Percentiles rank a stretch among this genome's conserved stretches.
These are phyloP conservation scores for Fusarium sp. DNA, from an alignment of 2,329 filamentous ascomycete genomes.

Conservation along the genomic window DNA sequence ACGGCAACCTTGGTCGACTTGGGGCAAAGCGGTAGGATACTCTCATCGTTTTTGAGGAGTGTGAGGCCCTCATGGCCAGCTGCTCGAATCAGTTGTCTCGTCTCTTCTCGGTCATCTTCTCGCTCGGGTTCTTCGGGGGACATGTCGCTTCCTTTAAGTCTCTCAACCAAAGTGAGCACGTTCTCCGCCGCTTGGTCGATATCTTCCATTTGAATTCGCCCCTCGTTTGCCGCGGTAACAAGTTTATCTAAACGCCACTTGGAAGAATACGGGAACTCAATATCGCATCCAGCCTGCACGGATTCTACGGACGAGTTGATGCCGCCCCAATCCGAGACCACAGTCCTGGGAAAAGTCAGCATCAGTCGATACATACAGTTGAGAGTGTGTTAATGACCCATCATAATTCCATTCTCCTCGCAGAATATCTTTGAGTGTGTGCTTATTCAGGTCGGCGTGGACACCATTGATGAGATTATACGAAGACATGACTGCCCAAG, in stretches of 20 bases:
- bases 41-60: slow-evolving; percentile 74
- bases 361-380: background rate
- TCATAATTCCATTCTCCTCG: slow-evolving; percentile 76
- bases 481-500: slow-evolving; percentile 79
- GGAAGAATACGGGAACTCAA: slow-evolving; percentile 71
- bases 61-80: slow-evolving; percentile 75
- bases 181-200: slow-evolving; percentile 74
- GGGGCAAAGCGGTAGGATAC: slow-evolving; percentile 71
- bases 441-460: slow-evolving; percentile 68
- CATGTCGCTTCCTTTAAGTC: slow-evolving; percentile 74
- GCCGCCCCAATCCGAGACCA: slow-evolving; percentile 74
- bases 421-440: slow-evolving; percentile 70
- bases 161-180: slow-evolving; percentile 72
- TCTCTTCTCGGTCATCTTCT: slow-evolving; percentile 71
- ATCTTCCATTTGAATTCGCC: slow-evolving; percentile 62
- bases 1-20: slow-evolving; percentile 73
- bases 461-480: slow-evolving; percentile 78
- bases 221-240: slow-evolving; percentile 66
- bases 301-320: slow-evolving; percentile 71
- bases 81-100: slow-evolving; percentile 71
- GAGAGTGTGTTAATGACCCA: slow-evolving; percentile 58
- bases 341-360: slow-evolving; percentile 58
- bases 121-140: slow-evolving; percentile 70
- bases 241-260: slow-evolving; percentile 73
- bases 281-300: slow-evolving; percentile 69